Evolutionary conservation across 2,329 filamentous ascomycete genomes (phyloP), one percentile per base, ranked within the genome.

Genomic region (Fulvia fulva): DNA sequence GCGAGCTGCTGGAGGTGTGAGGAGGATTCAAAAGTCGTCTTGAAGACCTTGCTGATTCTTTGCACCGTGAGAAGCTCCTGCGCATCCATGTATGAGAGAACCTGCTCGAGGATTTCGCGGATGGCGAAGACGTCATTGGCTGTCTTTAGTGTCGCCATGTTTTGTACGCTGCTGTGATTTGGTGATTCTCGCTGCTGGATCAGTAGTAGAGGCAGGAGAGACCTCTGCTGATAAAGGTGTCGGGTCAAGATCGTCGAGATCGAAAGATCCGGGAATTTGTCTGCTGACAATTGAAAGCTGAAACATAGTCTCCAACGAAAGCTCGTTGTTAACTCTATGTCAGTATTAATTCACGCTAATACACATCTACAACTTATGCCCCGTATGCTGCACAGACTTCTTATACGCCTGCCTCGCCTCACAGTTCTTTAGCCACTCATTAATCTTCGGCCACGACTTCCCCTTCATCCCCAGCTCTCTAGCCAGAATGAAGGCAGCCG

Each of bases 331-430:
- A 7, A 5, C 37, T 41, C 16, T 41, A 41, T 41, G 5, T 19
- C 37, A 4, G 30, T 14, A 14, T 8, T 9, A 9, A 4, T 9
- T 14, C 30, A 34, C 30, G 11, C 9, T 11, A 11, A 21, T 30
- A 9, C 37, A n/a, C 37, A 41, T 41, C 37, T 61, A 69, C 55
- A 73, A 55, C 44, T 65, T 62, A 58, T 74, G 64, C 9, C 76
- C 75, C 1, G 75, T 76, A 69, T 75, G 77, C 69, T 74, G 55
- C 53, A 77, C 72, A 23, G 76, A 75, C 47, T 65, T 69, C 68
- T 71, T 68, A 63, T 74, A 78, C 5, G 65, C 62, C 47, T 67
- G 67, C 28, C 67, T 72, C 30, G 61, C 65, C 66, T 74, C 70
- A 62, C 74, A 77, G 26, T 66, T 67, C 58, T 70, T 64, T 51